Evolutionary conservation across 2,329 filamentous ascomycete species (phyloP).

Genomic region (Cercospora sp.): DNA sequence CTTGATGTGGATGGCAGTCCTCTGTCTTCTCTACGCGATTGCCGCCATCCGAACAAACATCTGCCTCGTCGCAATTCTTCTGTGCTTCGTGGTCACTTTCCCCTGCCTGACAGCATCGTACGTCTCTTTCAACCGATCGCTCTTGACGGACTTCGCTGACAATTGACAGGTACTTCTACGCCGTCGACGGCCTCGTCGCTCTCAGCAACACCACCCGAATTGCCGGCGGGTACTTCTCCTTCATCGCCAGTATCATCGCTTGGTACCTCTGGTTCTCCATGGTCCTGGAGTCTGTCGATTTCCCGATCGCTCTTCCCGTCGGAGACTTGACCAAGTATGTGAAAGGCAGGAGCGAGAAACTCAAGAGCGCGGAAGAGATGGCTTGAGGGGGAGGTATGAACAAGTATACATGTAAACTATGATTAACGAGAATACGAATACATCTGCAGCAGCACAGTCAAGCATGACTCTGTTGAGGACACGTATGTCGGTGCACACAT

Average conservation of each 20-base stretch:
- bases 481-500: neutral
- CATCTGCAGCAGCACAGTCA: neutral
- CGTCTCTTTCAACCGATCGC: neutral
- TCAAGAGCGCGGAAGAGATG: constrained; percentile 18
- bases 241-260: neutral
- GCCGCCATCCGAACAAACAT: neutral
- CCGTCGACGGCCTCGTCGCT: neutral
- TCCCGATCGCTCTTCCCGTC: constrained; percentile 23
- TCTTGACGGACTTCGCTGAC: neutral
- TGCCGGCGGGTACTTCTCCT: neutral
- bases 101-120: neutral
- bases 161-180: neutral
- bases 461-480: neutral
- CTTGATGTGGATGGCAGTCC: neutral
- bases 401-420: neutral
- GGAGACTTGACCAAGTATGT: constrained; percentile 25
- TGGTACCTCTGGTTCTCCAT: constrained; percentile 6
- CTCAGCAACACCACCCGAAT: neutral
- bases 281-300: constrained; percentile 26
- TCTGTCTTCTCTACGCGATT: neutral
- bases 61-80: neutral
- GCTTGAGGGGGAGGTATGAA: constrained; percentile 5
- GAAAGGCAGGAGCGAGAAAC: constrained; percentile 24
- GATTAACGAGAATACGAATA: neutral
- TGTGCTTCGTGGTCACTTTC: neutral